A percentile compares a stretch with the other conserved stretches of the same genome.
phyloP scores from a whole-genome alignment of 2,329 filamentous ascomycete species.

The Colletotrichum incanum region DNA sequence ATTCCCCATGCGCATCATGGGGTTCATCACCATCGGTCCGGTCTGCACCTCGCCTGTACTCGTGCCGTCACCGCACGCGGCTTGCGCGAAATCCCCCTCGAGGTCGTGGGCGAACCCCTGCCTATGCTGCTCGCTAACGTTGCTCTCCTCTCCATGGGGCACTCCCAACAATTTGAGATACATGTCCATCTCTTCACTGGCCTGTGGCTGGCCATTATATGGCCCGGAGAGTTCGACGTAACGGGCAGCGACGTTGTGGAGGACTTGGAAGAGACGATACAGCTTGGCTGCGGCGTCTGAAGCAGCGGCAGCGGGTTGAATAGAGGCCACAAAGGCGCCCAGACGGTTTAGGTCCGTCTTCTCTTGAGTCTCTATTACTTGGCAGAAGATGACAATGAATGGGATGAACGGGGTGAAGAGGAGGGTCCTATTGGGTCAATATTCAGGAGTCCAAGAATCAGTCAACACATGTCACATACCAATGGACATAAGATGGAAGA shows the following conservation, averaged over 20 bases:
- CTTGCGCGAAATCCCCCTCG: not conserved
- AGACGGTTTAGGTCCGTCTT: conserved; percentile 62
- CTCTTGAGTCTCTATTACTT: conserved; percentile 62
- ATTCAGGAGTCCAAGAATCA: conserved; percentile 41
- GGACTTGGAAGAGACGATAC: conserved; percentile 71
- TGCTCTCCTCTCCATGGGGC: conserved; percentile 24
- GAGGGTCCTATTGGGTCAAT: conserved; percentile 55
- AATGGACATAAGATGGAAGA: conserved; percentile 58
- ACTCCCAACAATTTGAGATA: conserved; percentile 68
- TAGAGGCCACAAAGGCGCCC: conserved; percentile 63
- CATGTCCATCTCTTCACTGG: conserved; percentile 59
- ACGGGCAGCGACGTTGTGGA: conserved; percentile 70
- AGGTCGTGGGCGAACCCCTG: no score
- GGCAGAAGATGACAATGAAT: conserved; percentile 67
- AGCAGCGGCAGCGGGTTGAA: conserved; percentile 62
- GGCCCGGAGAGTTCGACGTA: conserved; percentile 63
- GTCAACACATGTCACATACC: conserved; percentile 49
- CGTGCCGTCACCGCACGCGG: not conserved
- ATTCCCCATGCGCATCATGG: conserved; percentile 54
- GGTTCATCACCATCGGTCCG: conserved; percentile 24
- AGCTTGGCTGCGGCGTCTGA: conserved; percentile 67
- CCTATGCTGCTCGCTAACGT: not conserved
- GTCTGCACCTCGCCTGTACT: not conserved
- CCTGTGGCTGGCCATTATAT: conserved; percentile 44
- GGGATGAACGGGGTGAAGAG: conserved; percentile 68